Base-by-base conservation (phyloP, 306 rosid species). In the Dryas octopetala region DNA sequence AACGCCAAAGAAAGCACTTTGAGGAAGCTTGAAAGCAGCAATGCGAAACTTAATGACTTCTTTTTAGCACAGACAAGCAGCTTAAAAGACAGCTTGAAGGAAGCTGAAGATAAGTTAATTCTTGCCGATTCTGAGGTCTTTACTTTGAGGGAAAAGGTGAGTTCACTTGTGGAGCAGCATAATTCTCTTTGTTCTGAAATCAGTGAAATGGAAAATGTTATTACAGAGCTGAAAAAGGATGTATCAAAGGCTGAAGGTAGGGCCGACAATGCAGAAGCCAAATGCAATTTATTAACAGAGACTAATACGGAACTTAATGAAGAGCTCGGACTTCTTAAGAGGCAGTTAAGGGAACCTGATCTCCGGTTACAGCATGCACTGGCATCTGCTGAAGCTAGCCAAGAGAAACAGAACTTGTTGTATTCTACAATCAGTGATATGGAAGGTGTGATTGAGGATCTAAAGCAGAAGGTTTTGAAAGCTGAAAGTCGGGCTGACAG, bases 321-420 rank as follows among this genome's bases (percentile, higher is more conserved):
- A 52, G 82, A 85, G 83, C 51, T 89, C 14, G 46, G 76, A 63
- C 80, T 78, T 76, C 77, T 78, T 76, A 87, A 84, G 86, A 86
- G 74, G 81, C 80, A 80, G 83, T 80, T 95, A 47, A 80, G 68
- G 81, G 92, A 90, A 80, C 80, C 87, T 14, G 84, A 89, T 73
- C 71, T 80, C 10, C 85, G 1, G 74, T 85, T 88, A 74, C 97
- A 85, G 86, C 82, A 86, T 79, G 99, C 96, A 12, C 76, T 78
- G 69, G 97, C 97, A 48, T 84, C 96, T 82, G 90, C 89, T 71
- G 96, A 89, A 85, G 99, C 99, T 78, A 82, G 88, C 83, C 86
- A 86, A 75, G 97, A 92, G 85, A 95, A 92, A 80, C 97, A 87
- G 76, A 83, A 49, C 74, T 80, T 95, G 92, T 66, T 95, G 83